Evolutionary conservation across 2,329 filamentous ascomycete genomes (phyloP), one percentile per base, ranked within the genome.

Genomic region (Pseudocercospora macadamiae): DNA sequence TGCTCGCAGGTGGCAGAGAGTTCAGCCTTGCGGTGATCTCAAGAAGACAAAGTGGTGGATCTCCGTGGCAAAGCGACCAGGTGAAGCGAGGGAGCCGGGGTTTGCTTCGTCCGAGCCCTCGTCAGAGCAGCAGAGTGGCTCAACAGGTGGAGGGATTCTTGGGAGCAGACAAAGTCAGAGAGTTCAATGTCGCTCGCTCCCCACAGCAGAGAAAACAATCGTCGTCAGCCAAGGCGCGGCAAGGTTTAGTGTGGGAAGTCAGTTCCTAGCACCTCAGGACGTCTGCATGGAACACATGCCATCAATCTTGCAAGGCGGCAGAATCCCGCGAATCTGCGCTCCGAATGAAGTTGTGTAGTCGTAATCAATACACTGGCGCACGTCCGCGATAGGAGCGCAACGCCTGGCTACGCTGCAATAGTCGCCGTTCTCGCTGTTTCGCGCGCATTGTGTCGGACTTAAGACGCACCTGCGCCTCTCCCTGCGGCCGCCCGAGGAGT

Each of bases 1-100:
- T 6, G 45, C n/a, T 18, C 14, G 45, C n/a, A 28, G 26, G 18
- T 49, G 12, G 12, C 45, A 28, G 49, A 53, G 49, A 16, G 21
- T 53, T 53, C 49, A 53, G 49, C 49, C 49, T 53, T 53, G 49
- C 34, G 49, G 32, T 25, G 49, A 53, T 42, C 34, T 21, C 18
- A 53, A 34, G n/a, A n/a, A 39, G 51, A 30, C 51, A 7, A 42
- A 44, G 51, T 28, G 19, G 49, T 53, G 34, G 49, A 42, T 37
- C 49, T 14, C 32, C 12, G 49, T 53, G 49, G 49, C 47, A 51
- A 51, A 19, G 47, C 47, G 10, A 51, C 47, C 47, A 51, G 47
- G 30, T 32, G 25, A 51, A 44, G 39, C 44, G 44, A 48, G 44
- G 21, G 44, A 10, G 19, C 44, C 44, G 44, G 44, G 23, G 12